Base-by-base conservation (phyloP, 129 eudicot genomes). In the Smallanthus sonchifolius region DNA sequence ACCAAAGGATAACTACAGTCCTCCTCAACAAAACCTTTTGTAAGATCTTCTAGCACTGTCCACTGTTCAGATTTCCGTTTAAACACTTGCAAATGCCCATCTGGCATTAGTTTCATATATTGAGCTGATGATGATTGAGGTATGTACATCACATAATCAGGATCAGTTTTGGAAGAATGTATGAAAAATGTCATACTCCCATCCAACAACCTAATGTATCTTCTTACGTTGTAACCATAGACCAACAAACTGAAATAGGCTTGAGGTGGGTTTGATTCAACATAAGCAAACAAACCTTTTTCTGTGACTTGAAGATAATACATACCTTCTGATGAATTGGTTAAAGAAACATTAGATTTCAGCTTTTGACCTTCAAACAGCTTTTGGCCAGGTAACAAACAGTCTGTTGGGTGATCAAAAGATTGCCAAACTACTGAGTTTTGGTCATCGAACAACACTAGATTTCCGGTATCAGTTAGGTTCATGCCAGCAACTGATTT, bases 401-500 rank as follows among this genome's bases (percentile, higher is more conserved):
- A 44, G 17, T 83, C 82, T 19, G 73, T 79, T 2, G 87, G 87
- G 64, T 79, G 64, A 67, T 84, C 84, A 43, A 80, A 84, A 34
- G 87, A 84, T 68, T 76, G 79, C 87, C 87, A 84, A 71, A 75
- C 72, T 3, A 38, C 51, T 0, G 42, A 43, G 35, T 63, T 59
- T 4, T 39, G 61, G 28, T 4, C 47, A 51, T 69, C 69, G 20
- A 67, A 73, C 15, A 82, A 47, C 49, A 67, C 54, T 15, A 81
- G 15, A 59, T 81, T 81, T 51, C 81, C 84, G 3, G 39, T 37
- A 37, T 37, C 39, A 37, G 39, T 37, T 37, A 78, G n/a, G 55
- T 78, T 77, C 75, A 82, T 44, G 51, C 65, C 69, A 44, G 17
- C 15, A 20, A 78, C 73, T n/a, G 80, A 73, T 37, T 61, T 81